Conservation (phyloP, 176 grass and related monocot species). For the Leersia perrieri region DNA sequence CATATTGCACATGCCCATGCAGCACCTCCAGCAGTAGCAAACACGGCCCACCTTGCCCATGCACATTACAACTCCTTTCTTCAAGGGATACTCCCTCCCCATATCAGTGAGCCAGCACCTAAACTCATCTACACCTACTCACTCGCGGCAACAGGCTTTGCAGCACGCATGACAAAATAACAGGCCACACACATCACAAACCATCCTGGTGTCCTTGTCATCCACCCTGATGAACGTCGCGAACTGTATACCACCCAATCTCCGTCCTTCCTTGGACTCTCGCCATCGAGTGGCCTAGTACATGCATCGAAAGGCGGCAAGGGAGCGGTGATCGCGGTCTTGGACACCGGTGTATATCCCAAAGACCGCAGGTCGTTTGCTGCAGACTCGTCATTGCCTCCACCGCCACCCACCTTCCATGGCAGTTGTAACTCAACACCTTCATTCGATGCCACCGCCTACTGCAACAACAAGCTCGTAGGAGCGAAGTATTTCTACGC, state of each 20-base stretch:
- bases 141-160: constrained; percentile 8
- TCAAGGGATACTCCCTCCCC: too few species aligned
- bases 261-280: constrained; percentile 21
- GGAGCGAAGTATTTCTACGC: constrained; percentile 10
- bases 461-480: constrained; percentile 23
- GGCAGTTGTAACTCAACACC: not conserved
- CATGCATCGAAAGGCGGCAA: not conserved
- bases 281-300: not conserved
- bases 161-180: not conserved
- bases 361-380: not conserved
- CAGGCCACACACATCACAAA: constrained; percentile 3
- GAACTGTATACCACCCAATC: constrained; percentile 31
- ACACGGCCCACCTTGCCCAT: too few species aligned
- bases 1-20: too few species aligned
- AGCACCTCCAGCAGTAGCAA: too few species aligned
- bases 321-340: not conserved
- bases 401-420: not conserved
- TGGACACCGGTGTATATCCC: not conserved
- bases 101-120: too few species aligned
- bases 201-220: not conserved
- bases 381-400: not conserved
- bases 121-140: too few species aligned
- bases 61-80: too few species aligned
- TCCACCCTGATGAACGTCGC: not conserved
- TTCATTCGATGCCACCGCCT: not conserved